A percentile compares a stretch with the other conserved stretches of the same genome.
Conservation (phyloP, 2,329 filamentous ascomycete species). For the Sporothrix dimorphospora region DNA sequence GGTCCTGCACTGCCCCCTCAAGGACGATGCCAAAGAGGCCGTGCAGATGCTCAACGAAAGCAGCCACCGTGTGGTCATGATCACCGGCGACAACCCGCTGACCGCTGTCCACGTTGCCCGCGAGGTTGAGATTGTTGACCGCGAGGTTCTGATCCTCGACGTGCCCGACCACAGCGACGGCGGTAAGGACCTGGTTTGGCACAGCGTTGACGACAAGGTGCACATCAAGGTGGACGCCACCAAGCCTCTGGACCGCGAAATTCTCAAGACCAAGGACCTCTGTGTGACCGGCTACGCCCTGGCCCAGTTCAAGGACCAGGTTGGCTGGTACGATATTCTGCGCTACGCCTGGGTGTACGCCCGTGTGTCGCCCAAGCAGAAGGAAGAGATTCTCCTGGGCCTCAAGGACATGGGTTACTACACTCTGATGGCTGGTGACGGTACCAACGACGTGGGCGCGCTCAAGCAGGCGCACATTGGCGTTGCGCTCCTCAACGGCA, state of each 20-base stretch:
- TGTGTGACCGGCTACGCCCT: slow-evolving; percentile 96
- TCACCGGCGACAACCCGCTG: slow-evolving; percentile 95
- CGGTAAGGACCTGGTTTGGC: slow-evolving; percentile 84
- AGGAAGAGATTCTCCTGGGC: slow-evolving; percentile 96
- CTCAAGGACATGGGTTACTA: slow-evolving; percentile 97
- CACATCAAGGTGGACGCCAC: slow-evolving; percentile 84
- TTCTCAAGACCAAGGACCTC: slow-evolving; percentile 84
- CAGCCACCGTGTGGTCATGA: slow-evolving; percentile 98
- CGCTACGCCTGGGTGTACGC: slow-evolving; percentile 97
- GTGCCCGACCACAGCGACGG: slow-evolving; percentile 86
- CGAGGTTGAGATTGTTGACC: slow-evolving; percentile 96
- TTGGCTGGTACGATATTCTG: slow-evolving; percentile 75
- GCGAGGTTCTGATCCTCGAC: slow-evolving; percentile 91
- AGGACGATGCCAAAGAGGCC: slow-evolving; percentile 91
- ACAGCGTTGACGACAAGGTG: slow-evolving; percentile 87
- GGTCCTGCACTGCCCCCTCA: slow-evolving; percentile 91
- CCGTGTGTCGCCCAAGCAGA: slow-evolving; percentile 96
- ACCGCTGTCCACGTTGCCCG: slow-evolving; percentile 95
- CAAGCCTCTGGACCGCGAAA: slow-evolving; percentile 76
- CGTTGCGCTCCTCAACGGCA: slow-evolving; percentile 93
- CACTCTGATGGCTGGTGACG: slow-evolving; percentile 97
- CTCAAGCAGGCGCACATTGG: slow-evolving; percentile 98
- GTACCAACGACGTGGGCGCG: slow-evolving; percentile 96
- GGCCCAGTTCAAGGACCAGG: slow-evolving; percentile 80
- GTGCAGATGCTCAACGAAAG: slow-evolving; percentile 98